Percentiles rank a stretch among this genome's conserved stretches.
Evolutionary conservation across 805 yeast genomes (phyloP).

Genomic region (Tetrapisispora taiwanensis): DNA sequence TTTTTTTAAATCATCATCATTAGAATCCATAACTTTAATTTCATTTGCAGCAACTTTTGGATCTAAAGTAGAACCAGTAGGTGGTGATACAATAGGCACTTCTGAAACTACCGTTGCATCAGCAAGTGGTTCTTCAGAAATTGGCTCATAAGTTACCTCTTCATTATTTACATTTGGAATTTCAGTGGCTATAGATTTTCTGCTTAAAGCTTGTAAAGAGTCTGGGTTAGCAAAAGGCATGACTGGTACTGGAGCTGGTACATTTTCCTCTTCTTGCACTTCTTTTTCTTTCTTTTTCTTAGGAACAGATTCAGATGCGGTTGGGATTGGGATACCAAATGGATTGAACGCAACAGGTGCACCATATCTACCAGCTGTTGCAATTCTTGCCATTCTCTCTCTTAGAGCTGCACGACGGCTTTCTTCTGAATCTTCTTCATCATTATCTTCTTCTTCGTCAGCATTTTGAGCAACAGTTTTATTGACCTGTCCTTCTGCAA

Average conservation of each 20-base stretch:
- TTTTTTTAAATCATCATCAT: not conserved
- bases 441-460: slow-evolving; percentile 42
- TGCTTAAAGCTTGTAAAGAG: slow-evolving; percentile 21
- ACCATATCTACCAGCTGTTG: slow-evolving; percentile 75
- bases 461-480: slow-evolving; percentile 22
- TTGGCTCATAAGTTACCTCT: not conserved
- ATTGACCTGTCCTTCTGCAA: slow-evolving; percentile 20
- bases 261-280: slow-evolving; percentile 7
- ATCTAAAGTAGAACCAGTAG: not conserved
- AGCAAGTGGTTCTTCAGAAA: not conserved
- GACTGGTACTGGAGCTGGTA: slow-evolving; percentile 38
- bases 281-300: slow-evolving; percentile 21
- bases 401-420: slow-evolving; percentile 65
- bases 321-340: slow-evolving; percentile 28
- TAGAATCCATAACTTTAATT: not conserved
- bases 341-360: slow-evolving; percentile 33
- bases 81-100: not conserved
- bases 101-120: not conserved
- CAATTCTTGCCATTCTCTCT: slow-evolving; percentile 91
- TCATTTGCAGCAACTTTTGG: not conserved
- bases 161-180: not conserved
- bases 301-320: slow-evolving; percentile 13
- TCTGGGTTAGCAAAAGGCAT: slow-evolving; percentile 41
- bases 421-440: slow-evolving; percentile 67
- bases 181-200: slow-evolving; percentile 9